A percentile compares a stretch with the other conserved stretches of the same genome.
Evolutionary conservation across 352 stramenopile genomes (phyloP).

Genomic region (Globisporangium rhizosaccharum): DNA sequence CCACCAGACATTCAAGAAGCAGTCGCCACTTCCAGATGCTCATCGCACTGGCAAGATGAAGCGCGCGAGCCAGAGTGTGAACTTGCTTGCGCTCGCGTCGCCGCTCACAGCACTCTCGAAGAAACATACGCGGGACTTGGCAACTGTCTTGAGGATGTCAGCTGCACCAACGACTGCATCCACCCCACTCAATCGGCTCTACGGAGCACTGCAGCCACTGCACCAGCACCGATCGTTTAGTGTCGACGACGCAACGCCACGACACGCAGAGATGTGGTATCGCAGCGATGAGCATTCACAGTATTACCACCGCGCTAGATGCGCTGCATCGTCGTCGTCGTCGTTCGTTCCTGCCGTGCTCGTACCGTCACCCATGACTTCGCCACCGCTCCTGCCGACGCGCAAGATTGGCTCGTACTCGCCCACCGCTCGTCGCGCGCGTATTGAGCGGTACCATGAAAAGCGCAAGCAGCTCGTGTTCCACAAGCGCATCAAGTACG

Average conservation of each 20-base stretch:
- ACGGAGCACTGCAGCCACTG: too few species aligned
- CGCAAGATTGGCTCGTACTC: conserved; percentile 64
- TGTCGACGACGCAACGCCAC: too few species aligned
- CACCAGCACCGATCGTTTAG: too few species aligned
- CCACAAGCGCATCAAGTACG: conserved; percentile 71
- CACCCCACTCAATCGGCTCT: too few species aligned
- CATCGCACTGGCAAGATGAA: conserved; percentile 4
- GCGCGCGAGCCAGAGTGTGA: conserved; percentile 1
- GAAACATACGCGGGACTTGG: not conserved
- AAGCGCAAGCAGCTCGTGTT: conserved; percentile 73
- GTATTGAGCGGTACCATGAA: conserved; percentile 59
- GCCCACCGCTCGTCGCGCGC: conserved; percentile 39
- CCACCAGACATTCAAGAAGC: conserved; percentile 2
- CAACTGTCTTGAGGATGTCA: too few species aligned
- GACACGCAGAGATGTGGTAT: too few species aligned
- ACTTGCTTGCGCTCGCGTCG: conserved; percentile 1
- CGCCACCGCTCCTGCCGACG: not conserved
- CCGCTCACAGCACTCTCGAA: conserved; percentile 13
- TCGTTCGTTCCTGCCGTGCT: too few species aligned
- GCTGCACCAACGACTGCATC: too few species aligned
- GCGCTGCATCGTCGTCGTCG: too few species aligned
- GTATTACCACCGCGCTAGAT: too few species aligned
- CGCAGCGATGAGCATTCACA: too few species aligned
- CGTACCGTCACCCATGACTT: not conserved
- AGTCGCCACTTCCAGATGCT: conserved; percentile 12